phyloP scores from a whole-genome alignment of 2,329 filamentous ascomycete species.

The Rhynchosporium graminicola region DNA sequence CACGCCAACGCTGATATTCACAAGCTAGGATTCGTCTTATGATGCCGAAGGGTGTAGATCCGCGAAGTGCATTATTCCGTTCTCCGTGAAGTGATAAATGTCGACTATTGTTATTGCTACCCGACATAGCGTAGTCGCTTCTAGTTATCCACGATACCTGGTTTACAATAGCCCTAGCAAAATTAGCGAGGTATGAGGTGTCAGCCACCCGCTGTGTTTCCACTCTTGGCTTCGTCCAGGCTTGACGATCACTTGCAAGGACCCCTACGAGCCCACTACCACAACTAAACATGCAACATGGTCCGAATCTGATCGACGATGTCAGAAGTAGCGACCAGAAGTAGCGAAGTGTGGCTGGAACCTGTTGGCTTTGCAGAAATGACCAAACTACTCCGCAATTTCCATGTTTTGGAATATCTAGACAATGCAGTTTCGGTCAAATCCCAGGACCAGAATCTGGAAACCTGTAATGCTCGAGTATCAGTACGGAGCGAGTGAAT shows the following conservation, averaged over 20 bases:
- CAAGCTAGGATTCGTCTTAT: too few species aligned
- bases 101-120: constrained; percentile 1
- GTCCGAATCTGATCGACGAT: constrained; percentile 5
- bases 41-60: too few species aligned
- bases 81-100: too few species aligned
- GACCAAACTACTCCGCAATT: constrained; percentile 8
- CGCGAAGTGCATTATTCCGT: too few species aligned
- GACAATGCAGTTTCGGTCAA: neutral
- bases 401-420: constrained; percentile 5
- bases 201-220: neutral
- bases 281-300: neutral
- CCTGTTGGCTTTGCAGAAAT: constrained; percentile 3
- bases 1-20: too few species aligned
- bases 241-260: neutral
- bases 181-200: neutral
- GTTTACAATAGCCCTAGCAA: constrained; percentile 12
- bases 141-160: neutral
- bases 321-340: neutral
- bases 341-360: constrained; percentile 8
- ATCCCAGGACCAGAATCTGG: neutral
- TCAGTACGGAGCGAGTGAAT: neutral
- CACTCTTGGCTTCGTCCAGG: constrained; percentile 8
- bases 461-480: neutral
- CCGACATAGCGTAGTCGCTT: constrained; percentile 6
- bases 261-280: too few species aligned